Evolutionary conservation across 345 rosid genomes (phyloP).

Genomic region (Ricinus communis): DNA sequence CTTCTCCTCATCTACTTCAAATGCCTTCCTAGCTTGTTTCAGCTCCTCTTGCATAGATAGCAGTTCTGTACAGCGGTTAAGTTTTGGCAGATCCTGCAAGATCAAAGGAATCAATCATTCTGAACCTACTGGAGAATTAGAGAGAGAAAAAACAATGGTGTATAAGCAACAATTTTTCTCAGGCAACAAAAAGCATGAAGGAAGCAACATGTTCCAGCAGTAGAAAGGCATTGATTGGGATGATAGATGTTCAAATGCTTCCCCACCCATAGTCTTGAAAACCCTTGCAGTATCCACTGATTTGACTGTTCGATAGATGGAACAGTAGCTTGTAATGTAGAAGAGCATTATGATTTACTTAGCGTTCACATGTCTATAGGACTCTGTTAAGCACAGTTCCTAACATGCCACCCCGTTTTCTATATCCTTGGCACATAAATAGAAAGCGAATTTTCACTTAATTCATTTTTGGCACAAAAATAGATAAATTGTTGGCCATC

Average conservation of each 20-base stretch:
- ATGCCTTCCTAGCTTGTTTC: slow-evolving; percentile 94
- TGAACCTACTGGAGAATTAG: too few relatives aligned
- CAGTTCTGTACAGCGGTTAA: slow-evolving; percentile 82
- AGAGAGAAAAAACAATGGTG: neutral
- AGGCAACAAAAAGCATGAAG: neutral
- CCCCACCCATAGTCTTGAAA: neutral
- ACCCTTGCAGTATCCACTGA: neutral
- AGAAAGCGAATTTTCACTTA: neutral
- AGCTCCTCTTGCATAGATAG: slow-evolving; percentile 95
- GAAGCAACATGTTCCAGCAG: neutral
- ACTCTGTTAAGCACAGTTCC: neutral
- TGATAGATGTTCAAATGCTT: neutral
- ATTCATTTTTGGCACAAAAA: neutral
- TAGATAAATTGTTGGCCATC: neutral
- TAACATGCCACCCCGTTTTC: neutral
- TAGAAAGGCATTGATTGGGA: neutral
- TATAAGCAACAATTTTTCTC: neutral
- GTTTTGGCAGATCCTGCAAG: slow-evolving; percentile 76
- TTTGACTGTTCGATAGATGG: neutral
- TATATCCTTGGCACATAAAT: too few relatives aligned
- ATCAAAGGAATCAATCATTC: neutral
- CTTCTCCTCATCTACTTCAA: slow-evolving; percentile 88
- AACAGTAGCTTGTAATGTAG: neutral
- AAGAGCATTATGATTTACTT: neutral
- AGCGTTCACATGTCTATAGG: neutral